Evolutionary conservation across 2,329 filamentous ascomycete genomes (phyloP).

Genomic region (Bipolaris sorokiniana): DNA sequence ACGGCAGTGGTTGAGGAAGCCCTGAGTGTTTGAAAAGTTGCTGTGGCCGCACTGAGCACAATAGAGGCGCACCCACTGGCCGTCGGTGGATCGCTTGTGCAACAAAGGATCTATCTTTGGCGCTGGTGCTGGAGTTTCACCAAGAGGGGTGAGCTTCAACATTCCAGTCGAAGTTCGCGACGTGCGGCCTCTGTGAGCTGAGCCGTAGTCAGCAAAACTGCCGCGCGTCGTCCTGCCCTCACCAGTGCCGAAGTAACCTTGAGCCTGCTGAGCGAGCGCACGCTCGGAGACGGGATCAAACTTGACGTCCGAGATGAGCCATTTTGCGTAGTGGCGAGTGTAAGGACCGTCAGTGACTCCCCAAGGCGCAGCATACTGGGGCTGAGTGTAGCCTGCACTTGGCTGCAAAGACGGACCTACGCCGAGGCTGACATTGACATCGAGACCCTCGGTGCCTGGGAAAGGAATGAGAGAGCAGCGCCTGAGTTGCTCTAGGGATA

Average conservation of each 20-base stretch:
- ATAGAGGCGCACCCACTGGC: conserved; percentile 84
- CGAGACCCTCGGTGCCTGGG: conserved; percentile 72
- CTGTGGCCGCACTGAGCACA: conserved; percentile 85
- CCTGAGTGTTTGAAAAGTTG: conserved; percentile 94
- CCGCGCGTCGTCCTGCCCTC: conserved; percentile 83
- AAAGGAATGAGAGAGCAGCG: conserved; percentile 92
- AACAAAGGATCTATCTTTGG: conserved; percentile 80
- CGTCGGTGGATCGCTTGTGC: conserved; percentile 81
- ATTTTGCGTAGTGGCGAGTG: conserved; percentile 91
- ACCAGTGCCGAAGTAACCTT: conserved; percentile 46
- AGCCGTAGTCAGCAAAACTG: conserved; percentile 65
- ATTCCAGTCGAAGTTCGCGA: conserved; percentile 63
- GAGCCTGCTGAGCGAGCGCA: conserved; percentile 43
- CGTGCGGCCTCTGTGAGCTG: conserved; percentile 60
- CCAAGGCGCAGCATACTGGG: conserved; percentile 83
- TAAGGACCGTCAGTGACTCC: conserved; percentile 93
- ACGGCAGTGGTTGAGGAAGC: conserved; percentile 99
- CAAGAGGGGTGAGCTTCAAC: conserved; percentile 51
- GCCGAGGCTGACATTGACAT: conserved; percentile 73
- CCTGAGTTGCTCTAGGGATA: conserved; percentile 90
- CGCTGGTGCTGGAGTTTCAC: conserved; percentile 53
- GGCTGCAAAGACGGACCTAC: conserved; percentile 72
- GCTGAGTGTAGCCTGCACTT: conserved; percentile 67
- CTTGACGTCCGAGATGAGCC: conserved; percentile 85
- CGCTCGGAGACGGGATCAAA: conserved; percentile 68